phyloP scores from a whole-genome alignment of 176 grass and related monocot genomes.

The Saccharum officinarum region DNA sequence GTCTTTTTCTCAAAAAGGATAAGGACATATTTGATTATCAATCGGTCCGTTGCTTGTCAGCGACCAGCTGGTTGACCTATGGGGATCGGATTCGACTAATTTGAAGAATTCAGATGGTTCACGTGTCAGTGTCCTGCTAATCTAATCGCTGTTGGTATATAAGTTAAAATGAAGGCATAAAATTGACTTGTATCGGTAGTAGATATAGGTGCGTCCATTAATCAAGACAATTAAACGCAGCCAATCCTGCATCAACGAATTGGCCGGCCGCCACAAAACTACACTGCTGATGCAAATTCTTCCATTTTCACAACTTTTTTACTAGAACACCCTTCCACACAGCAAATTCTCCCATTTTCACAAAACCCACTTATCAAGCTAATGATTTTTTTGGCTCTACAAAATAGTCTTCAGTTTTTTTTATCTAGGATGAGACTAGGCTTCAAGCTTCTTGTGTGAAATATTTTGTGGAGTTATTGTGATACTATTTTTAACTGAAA shows the following conservation, averaged over 20 bases:
- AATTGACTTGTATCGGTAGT: neutral
- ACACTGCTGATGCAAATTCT: neutral
- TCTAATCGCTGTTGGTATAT: neutral
- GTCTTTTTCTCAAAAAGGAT: neutral
- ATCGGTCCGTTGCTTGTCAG: neutral
- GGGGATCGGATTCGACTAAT: neutral
- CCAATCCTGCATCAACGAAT: neutral
- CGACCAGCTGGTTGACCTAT: neutral
- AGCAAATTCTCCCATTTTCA: neutral
- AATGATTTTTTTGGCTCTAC: neutral
- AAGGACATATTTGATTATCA: neutral
- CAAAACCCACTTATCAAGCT: neutral
- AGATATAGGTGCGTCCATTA: neutral
- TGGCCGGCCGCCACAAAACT: too few species aligned
- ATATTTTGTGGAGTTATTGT: neutral
- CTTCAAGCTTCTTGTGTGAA: neutral
- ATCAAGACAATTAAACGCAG: neutral
- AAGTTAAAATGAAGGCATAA: neutral
- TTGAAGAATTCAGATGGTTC: neutral
- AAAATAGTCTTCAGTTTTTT: neutral
- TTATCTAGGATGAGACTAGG: neutral
- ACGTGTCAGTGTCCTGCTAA: neutral
- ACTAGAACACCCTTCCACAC: neutral
- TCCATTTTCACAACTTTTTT: neutral
- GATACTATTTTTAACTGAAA: neutral